A percentile compares a stretch with the other conserved stretches of the same genome.
These are phyloP conservation scores for Chaetomiaceae sp. DNA, from an alignment of 2,329 filamentous ascomycete genomes.

Conservation along the genomic window DNA sequence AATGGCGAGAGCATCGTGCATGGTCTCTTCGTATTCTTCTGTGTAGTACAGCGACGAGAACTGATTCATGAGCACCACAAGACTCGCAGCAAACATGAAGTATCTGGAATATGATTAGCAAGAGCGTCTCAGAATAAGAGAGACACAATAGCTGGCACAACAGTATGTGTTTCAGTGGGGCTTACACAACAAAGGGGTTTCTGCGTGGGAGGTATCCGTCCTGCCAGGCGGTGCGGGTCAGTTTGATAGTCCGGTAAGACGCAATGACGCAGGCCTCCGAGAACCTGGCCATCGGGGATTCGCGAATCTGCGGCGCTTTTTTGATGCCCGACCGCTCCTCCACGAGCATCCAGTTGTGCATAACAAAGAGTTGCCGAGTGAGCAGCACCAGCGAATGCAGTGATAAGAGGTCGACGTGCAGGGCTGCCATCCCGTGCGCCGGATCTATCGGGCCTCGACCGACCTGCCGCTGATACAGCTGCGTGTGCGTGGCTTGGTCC, in stretches of 20 bases:
- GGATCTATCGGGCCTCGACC: constrained; percentile 34
- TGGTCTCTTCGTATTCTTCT: constrained; percentile 34
- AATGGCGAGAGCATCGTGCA: constrained; percentile 40
- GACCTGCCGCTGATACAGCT: constrained; percentile 46
- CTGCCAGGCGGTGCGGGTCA: constrained; percentile 41
- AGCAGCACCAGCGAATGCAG: constrained; percentile 58
- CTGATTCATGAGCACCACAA: constrained; percentile 52
- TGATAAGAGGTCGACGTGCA: constrained; percentile 57
- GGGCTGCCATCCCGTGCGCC: constrained; percentile 50
- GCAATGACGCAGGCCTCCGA: constrained; percentile 46
- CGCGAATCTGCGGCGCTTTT: constrained; percentile 24
- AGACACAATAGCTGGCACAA: background rate
- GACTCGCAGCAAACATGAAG: constrained; percentile 49
- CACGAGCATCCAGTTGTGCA: constrained; percentile 42
- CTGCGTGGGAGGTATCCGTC: constrained; percentile 42
- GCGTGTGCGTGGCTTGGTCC: constrained; percentile 41
- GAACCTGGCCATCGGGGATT: constrained; percentile 37
- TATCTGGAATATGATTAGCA: constrained; percentile 35
- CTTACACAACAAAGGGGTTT: constrained; percentile 53
- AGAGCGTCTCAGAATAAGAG: background rate
- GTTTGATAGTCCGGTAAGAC: constrained; percentile 43
- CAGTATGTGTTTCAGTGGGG: constrained; percentile 2
- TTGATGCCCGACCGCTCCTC: constrained; percentile 28
- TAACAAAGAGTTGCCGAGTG: constrained; percentile 58
- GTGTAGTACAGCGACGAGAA: constrained; percentile 46